Conservation (phyloP, 257 asterid genomes). For the Haberlea rhodopensis region DNA sequence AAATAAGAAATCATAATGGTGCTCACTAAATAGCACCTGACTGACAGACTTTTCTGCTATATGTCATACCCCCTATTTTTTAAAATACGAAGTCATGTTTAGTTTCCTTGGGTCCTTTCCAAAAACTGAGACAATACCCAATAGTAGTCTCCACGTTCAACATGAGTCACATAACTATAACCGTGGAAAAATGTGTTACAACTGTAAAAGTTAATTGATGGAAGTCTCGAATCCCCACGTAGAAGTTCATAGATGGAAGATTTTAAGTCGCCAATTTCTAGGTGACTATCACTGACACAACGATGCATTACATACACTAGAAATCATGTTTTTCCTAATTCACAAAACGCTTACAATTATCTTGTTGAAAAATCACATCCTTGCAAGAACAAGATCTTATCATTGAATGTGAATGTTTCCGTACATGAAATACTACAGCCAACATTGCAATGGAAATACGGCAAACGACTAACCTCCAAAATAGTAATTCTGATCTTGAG, state of each 20-base stretch:
- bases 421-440: conserved; percentile 2
- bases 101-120: background rate
- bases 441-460: conserved; percentile 20
- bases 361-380: conserved; percentile 3
- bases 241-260: conserved; percentile 14
- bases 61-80: conserved; percentile 5
- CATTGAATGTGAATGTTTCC: background rate
- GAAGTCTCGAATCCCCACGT: conserved; percentile 13
- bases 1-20: conserved; percentile 7
- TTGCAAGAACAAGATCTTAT: conserved; percentile 1
- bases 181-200: conserved; percentile 19
- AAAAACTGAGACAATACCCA: background rate
- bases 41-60: background rate
- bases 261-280: conserved; percentile 15
- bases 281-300: conserved; percentile 9
- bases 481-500: conserved; percentile 70
- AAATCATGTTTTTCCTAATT: conserved; percentile 2
- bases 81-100: background rate
- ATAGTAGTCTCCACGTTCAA: conserved; percentile 1
- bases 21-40: conserved; percentile 2
- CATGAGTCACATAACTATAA: conserved; percentile 1
- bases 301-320: background rate
- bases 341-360: background rate
- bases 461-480: conserved; percentile 60
- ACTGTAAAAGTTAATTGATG: conserved; percentile 14